These are phyloP conservation scores for Leptodermis oblonga DNA, from an alignment of 257 asterid species.

Conservation along the genomic window DNA sequence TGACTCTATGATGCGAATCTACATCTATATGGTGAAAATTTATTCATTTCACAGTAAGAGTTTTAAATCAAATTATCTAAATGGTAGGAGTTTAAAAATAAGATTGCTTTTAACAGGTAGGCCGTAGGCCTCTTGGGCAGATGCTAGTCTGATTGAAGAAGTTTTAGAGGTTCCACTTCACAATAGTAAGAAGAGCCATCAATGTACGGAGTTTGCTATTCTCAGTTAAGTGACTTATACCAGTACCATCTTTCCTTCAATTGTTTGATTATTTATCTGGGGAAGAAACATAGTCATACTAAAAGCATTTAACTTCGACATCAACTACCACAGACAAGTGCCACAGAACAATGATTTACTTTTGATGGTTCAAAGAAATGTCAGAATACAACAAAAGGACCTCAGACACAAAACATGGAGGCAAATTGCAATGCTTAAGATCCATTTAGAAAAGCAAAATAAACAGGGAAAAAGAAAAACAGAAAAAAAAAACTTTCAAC, in stretches of 20 bases:
- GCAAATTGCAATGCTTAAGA: neutral
- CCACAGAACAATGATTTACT: neutral
- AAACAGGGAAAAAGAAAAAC: neutral
- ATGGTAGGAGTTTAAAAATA: neutral
- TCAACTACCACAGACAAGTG: neutral
- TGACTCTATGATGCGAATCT: neutral
- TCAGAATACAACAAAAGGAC: neutral
- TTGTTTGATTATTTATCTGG: neutral
- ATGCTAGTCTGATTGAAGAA: neutral
- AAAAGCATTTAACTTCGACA: neutral
- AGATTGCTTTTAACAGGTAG: neutral
- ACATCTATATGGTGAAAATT: neutral
- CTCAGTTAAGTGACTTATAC: neutral
- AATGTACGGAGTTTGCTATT: neutral
- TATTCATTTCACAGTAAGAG: neutral
- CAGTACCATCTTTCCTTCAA: neutral
- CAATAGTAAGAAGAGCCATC: neutral
- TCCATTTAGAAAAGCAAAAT: neutral
- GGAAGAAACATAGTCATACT: neutral
- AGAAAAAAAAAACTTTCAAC: neutral
- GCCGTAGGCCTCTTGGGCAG: neutral
- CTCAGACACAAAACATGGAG: neutral
- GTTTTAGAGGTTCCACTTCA: neutral
- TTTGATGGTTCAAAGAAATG: neutral
- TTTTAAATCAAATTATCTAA: neutral